phyloP scores from a whole-genome alignment of 352 stramenopile species.

The Globisporangium mamillatum region DNA sequence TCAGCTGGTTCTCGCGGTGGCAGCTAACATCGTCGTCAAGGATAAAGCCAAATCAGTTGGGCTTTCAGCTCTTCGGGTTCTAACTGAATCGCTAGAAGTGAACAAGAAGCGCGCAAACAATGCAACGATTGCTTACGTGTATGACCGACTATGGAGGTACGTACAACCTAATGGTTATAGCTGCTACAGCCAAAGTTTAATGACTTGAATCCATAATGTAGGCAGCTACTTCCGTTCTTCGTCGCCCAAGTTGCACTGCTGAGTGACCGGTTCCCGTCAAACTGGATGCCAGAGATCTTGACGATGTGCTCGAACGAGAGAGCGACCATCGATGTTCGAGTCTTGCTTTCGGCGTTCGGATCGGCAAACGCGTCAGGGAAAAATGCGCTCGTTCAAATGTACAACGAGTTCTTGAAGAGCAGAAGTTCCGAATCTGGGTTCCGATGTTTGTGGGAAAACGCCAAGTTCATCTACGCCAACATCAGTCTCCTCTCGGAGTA shows the following conservation, averaged over 20 bases:
- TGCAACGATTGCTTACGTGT: not conserved
- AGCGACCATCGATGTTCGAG: not conserved
- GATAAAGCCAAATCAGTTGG: not conserved
- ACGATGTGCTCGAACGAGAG: not conserved
- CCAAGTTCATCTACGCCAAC: not conserved
- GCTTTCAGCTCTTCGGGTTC: not conserved
- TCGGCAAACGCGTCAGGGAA: not conserved
- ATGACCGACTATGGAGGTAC: not conserved
- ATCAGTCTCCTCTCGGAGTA: not conserved
- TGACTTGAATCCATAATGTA: not conserved
- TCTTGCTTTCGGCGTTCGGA: not conserved
- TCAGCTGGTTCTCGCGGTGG: not conserved
- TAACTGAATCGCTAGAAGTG: not conserved
- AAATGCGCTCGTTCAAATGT: not conserved
- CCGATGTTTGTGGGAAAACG: not conserved
- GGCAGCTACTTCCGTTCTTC: not conserved
- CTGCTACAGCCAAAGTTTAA: not conserved
- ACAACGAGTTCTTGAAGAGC: not conserved
- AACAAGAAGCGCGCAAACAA: not conserved
- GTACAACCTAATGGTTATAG: not conserved
- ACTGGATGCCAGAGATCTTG: not conserved
- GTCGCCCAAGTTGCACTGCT: not conserved
- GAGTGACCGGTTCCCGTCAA: not conserved
- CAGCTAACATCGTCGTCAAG: not conserved
- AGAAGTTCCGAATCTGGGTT: not conserved